Conservation (phyloP, 2,329 filamentous ascomycete species). For the Tolypocladium ovalisporum region DNA sequence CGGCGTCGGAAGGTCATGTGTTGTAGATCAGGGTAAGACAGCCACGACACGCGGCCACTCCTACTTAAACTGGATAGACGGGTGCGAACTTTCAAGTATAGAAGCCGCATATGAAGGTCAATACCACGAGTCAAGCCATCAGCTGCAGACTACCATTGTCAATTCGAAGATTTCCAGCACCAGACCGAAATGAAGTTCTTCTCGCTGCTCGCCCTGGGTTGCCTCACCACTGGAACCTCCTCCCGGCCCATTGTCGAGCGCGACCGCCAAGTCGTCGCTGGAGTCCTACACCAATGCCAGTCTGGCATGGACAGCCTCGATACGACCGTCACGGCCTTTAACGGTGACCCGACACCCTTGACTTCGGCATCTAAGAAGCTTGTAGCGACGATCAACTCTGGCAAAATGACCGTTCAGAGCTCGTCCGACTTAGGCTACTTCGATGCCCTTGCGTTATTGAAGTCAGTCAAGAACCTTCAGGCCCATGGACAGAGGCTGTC, state of each 20-base stretch:
- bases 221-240: neutral
- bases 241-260: neutral
- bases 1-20: neutral
- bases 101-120: too few species aligned
- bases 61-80: neutral
- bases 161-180: neutral
- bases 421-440: neutral
- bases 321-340: neutral
- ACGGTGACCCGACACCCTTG: neutral
- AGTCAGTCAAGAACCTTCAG: neutral
- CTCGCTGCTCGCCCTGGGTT: neutral
- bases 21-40: neutral
- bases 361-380: neutral
- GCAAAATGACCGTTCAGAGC: neutral
- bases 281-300: neutral
- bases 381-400: neutral
- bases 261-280: neutral
- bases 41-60: neutral
- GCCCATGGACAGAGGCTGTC: neutral
- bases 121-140: neutral
- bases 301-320: neutral
- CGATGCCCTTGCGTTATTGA: neutral
- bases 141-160: neutral
- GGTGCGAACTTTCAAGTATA: too few species aligned
- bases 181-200: constrained; percentile 2